These are phyloP conservation scores for Euphorbia lathyris DNA, from an alignment of 345 rosid genomes.

Conservation along the genomic window DNA sequence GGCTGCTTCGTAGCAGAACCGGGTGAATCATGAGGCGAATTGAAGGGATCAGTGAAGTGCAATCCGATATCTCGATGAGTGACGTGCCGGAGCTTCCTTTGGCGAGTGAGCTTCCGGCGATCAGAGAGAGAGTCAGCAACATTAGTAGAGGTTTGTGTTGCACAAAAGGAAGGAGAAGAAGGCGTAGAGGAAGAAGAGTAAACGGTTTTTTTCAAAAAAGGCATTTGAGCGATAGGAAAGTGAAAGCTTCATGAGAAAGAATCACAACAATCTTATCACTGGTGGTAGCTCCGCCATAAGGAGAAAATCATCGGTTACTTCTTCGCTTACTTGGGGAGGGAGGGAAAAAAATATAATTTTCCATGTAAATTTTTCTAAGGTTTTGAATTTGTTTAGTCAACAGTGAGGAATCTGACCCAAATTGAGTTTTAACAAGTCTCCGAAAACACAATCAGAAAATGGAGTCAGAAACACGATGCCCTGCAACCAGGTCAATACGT, in stretches of 20 bases:
- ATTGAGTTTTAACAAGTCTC: background rate
- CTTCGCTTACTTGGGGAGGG: conserved; percentile 18
- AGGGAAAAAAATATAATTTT: too few species aligned
- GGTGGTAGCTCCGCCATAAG: too few species aligned
- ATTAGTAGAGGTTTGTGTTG: conserved; percentile 7
- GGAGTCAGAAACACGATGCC: conserved; percentile 9
- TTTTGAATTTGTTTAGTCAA: conserved; percentile 13
- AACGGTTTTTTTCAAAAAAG: conserved; percentile 11
- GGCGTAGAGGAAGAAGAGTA: conserved; percentile 4
- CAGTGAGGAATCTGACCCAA: background rate
- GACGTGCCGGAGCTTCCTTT: conserved; percentile 50
- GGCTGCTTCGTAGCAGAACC: conserved; percentile 20
- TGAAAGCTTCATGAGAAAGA: conserved; percentile 25
- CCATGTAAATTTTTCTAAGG: background rate
- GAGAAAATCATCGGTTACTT: too few species aligned
- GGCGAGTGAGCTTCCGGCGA: conserved; percentile 41
- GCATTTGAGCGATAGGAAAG: conserved; percentile 12
- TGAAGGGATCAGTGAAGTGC: conserved; percentile 11
- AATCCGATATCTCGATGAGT: conserved; percentile 43
- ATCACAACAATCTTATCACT: background rate
- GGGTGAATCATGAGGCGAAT: conserved; percentile 33
- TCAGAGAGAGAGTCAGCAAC: background rate
- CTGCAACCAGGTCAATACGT: conserved; percentile 3
- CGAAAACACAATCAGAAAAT: background rate
- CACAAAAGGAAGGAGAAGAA: conserved; percentile 1